Evolutionary conservation across 1,284 basidiomycete genomes (phyloP), one percentile per base, ranked within the genome.

Genomic region (Boletus sp.): DNA sequence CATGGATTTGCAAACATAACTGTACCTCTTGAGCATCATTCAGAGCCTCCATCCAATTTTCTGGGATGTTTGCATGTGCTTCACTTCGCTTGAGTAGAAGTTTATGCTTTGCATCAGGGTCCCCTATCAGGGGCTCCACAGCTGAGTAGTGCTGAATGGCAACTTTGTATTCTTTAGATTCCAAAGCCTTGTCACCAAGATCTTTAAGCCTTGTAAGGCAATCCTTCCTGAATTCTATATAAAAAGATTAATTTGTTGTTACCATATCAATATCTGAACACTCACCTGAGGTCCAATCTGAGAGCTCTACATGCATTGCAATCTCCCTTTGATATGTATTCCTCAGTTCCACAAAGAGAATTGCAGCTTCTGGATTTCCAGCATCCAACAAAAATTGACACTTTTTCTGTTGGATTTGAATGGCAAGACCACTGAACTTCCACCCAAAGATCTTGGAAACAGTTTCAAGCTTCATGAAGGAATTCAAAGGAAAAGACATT

Each of bases 351-450:
- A 59, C 43, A 37, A 60, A 60, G 33, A 60, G 56, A 28, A 16
- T 10, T 5, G 59, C 59, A n/a, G 59, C 40, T 8, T 31, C 23
- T 21, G 59, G 28, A 9, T 38, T 10, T 17, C 40, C 56, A 25
- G 16, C 49, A 17, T 60, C 35, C 57, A 60, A 14, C 21, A 60
- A 28, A 14, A 33, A 60, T 38, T 51, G 38, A 25, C 57, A 60
- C 38, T 60, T 60, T 33, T 10, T 37, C 48, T 60, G 59, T 11
- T 60, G 59, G 23, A 60, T 60, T 57, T 59, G 59, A 27, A 60
- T 60, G 10, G 48, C 33, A 23, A 60, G 48, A 27, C 59, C 59
- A 51, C 48, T 60, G 11, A 60, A 60, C 17, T 60, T 60, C 59
- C 59, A 60, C 21, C 59, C 59, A 23, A 60, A 60, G n/a, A 60